Evolutionary conservation across 2,329 filamentous ascomycete species (phyloP).

Genomic region (Aaosphaeria pasadenensis): DNA sequence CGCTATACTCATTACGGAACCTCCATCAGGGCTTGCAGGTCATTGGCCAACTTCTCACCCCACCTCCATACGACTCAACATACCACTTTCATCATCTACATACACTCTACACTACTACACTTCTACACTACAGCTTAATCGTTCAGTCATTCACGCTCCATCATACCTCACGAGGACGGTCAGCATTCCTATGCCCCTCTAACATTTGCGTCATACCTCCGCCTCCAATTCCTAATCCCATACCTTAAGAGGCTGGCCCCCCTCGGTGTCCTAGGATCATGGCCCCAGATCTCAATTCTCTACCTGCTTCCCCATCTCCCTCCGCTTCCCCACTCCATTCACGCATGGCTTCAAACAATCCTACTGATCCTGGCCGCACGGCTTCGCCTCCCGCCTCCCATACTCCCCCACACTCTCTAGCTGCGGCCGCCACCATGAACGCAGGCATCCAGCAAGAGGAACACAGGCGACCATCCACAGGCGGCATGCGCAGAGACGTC

Average conservation of each 20-base stretch:
- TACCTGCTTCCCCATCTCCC: conserved; percentile 49
- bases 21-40: no score
- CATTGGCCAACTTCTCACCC: no score
- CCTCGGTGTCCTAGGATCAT: conserved; percentile 24
- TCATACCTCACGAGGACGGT: no score
- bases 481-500: conserved; percentile 44
- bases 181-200: no score
- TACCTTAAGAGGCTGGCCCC: no score
- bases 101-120: no score
- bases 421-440: conserved; percentile 75
- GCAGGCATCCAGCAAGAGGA: conserved; percentile 68
- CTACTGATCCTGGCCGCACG: conserved; percentile 41
- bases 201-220: conserved; percentile 2
- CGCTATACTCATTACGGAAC: no score
- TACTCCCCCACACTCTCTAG: conserved; percentile 67
- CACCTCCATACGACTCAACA: no score
- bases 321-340: conserved; percentile 22
- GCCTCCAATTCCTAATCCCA: neutral
- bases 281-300: conserved; percentile 60
- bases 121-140: no score
- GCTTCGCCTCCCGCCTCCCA: conserved; percentile 58
- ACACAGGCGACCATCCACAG: conserved; percentile 47
- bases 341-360: conserved; percentile 17
- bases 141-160: no score
- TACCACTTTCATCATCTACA: no score